These are phyloP conservation scores for Lophium mytilinum DNA, from an alignment of 495 filamentous ascomycete species.

Conservation along the genomic window DNA sequence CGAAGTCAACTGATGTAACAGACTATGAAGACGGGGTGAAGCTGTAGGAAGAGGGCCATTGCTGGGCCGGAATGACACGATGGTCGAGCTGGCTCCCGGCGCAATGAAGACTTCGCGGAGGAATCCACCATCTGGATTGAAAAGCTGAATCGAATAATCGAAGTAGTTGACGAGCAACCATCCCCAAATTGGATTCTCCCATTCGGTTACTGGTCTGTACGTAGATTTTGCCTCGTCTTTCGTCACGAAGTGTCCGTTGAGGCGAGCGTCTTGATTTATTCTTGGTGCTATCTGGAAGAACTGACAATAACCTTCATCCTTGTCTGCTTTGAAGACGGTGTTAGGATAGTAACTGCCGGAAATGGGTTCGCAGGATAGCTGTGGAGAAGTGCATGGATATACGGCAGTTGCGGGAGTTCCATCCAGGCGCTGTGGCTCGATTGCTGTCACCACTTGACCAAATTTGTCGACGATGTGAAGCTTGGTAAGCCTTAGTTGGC, in stretches of 20 bases:
- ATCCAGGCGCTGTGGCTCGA: slow-evolving; percentile 14
- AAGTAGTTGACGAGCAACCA: slow-evolving; percentile 48
- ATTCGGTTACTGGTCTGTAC: too few relatives aligned
- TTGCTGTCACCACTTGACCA: slow-evolving; percentile 36
- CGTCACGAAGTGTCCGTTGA: slow-evolving; percentile 38
- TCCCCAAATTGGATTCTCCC: slow-evolving; percentile 50
- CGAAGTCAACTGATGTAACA: too few relatives aligned
- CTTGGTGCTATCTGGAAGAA: slow-evolving; percentile 40
- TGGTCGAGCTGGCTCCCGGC: too few relatives aligned
- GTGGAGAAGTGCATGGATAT: not conserved
- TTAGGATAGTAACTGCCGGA: not conserved
- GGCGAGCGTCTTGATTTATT: slow-evolving; percentile 43
- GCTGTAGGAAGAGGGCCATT: too few relatives aligned
- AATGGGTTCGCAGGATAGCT: not conserved
- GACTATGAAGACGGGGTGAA: too few relatives aligned
- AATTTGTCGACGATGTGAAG: slow-evolving; percentile 51
- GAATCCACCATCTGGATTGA: slow-evolving; percentile 43
- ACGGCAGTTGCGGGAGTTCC: not conserved
- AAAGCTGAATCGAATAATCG: slow-evolving; percentile 43
- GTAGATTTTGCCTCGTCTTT: not conserved
- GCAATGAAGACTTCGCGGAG: slow-evolving; percentile 45
- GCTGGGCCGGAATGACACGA: too few relatives aligned
- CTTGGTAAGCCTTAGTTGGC: slow-evolving; percentile 15
- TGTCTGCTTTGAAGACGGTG: not conserved
- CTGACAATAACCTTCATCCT: slow-evolving; percentile 9